Base-by-base conservation (phyloP, 805 yeast species). In the Candida ortonii region DNA sequence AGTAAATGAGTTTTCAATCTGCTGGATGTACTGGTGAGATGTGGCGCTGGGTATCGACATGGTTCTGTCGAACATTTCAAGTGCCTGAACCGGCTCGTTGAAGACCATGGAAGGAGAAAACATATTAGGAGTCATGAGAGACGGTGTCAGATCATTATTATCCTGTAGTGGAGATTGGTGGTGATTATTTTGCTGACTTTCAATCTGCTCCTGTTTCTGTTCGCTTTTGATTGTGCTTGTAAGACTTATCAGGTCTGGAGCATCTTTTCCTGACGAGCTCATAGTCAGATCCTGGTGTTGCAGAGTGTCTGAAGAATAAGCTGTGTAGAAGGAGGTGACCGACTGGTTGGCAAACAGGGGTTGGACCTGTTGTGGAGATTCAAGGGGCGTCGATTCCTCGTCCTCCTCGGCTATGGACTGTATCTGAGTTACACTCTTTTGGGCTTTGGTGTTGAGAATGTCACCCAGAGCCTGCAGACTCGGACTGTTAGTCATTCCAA, bases 401-500 rank as follows among this genome's bases (percentile, higher is more conserved):
- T 33, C 40, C 21, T 47, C 56, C 25, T 40, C 52, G 10, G 34
- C 22, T 4, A 49, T 44, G 10, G 49, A 14, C 17, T 33, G 18
- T 23, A 48, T 30, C 15, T 33, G 38, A 8, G 18, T 16, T 20
- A 22, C 28, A 10, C 33, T 9, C 15, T 25, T 30, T 17, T 41
- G 39, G 7, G 52, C 44, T 33, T 59, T 61, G 19, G 44, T 42
- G 20, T 54, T 57, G 16, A 61, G 39, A 14, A 62, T 56, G 23
- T 51, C 57, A 29, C 55, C 59, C 22, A 63, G 38, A 4, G 62
- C 60, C 35, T 54, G 59, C 23, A 63, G 45, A 38, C 66, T 61
- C 16, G 68, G 68, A 39, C 66, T 61, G 22, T 51, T 55, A 2
- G 54, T 44, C 50, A 62, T 53, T 3, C 60, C 61, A 8, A 60